Conservation (phyloP, 139 green algal species). For the Gonium pectorale region DNA sequence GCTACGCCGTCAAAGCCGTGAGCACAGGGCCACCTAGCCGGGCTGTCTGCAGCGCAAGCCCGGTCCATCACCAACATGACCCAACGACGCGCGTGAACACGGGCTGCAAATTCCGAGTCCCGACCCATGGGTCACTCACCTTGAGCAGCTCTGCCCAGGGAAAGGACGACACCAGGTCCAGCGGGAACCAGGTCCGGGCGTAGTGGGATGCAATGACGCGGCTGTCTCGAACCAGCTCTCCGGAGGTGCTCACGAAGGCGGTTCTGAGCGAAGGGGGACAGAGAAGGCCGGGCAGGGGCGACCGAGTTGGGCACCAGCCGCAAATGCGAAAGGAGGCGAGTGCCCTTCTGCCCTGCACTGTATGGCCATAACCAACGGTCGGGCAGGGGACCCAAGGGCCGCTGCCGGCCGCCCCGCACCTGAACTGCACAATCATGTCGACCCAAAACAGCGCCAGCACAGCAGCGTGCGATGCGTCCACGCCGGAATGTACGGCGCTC, state of each 20-base stretch:
- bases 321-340: too few relatives aligned
- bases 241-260: constrained; percentile 12
- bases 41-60: too few relatives aligned
- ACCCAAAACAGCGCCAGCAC: constrained; percentile 31
- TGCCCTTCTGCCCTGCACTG: too few relatives aligned
- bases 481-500: too few relatives aligned
- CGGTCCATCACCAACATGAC: too few relatives aligned
- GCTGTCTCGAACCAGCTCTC: constrained; percentile 28
- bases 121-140: neutral
- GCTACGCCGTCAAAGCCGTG: too few relatives aligned
- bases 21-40: too few relatives aligned
- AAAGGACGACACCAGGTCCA: constrained; percentile 57
- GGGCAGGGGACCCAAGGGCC: neutral
- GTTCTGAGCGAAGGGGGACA: constrained; percentile 1
- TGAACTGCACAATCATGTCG: constrained; percentile 33
- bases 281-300: neutral
- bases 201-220: constrained; percentile 40
- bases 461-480: neutral
- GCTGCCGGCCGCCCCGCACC: neutral
- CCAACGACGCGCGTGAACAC: too few relatives aligned
- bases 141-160: constrained; percentile 55
- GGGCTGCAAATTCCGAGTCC: too few relatives aligned
- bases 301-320: too few relatives aligned
- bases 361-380: too few relatives aligned
- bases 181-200: constrained; percentile 58